phyloP scores from a whole-genome alignment of 371 early-diverging fungal species.

The Lichtheimia corymbifera region DNA sequence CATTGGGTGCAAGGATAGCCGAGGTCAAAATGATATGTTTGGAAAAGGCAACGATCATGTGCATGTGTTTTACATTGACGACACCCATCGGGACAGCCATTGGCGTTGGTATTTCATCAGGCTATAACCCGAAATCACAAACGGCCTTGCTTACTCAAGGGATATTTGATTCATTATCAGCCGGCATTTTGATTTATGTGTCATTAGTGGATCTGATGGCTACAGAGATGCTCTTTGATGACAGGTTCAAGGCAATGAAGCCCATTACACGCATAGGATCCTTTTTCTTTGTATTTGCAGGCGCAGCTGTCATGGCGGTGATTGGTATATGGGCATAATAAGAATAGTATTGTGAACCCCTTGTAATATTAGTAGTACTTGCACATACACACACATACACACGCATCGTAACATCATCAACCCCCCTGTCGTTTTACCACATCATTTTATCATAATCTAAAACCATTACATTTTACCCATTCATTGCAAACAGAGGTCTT shows the following conservation, averaged over 20 bases:
- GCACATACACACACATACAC: no score
- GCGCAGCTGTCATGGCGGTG: slow-evolving; percentile 70
- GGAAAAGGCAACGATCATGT: slow-evolving; percentile 43
- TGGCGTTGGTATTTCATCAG: slow-evolving; percentile 67
- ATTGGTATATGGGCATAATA: slow-evolving; percentile 68
- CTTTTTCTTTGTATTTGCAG: slow-evolving; percentile 60
- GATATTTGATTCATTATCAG: slow-evolving; percentile 35
- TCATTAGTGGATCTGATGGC: slow-evolving; percentile 75
- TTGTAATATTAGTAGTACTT: background rate
- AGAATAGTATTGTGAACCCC: background rate
- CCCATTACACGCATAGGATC: slow-evolving; percentile 39
- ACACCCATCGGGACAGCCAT: slow-evolving; percentile 82
- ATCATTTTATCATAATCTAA: background rate
- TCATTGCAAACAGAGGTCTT: background rate
- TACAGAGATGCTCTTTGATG: slow-evolving; percentile 64
- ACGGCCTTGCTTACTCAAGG: slow-evolving; percentile 39
- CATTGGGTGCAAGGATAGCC: slow-evolving; percentile 75
- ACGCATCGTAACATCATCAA: background rate
- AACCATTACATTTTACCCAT: no score
- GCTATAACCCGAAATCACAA: slow-evolving; percentile 49
- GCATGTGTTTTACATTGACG: slow-evolving; percentile 46
- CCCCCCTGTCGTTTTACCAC: background rate
- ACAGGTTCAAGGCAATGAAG: slow-evolving; percentile 49
- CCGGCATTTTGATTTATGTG: slow-evolving; percentile 81
- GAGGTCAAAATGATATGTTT: slow-evolving; percentile 59